Base-by-base conservation (phyloP, 139 green algal genomes). In the Medakamo hakoo region DNA sequence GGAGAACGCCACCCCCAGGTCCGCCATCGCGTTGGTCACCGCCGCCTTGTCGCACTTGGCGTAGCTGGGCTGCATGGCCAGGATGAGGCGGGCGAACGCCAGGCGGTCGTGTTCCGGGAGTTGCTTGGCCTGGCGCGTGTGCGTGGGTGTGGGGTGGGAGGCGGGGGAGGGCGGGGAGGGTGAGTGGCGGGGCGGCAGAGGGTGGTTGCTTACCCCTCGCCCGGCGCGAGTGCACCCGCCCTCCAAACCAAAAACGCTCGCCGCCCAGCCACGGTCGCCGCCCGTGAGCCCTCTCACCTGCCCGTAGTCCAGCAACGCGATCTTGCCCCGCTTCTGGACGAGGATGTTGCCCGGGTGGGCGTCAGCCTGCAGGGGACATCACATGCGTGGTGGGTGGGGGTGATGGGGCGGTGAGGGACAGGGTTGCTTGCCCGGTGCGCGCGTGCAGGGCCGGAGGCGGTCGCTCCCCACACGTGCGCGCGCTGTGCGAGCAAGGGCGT, bases 261-360 rank as follows among this genome's bases (percentile, higher is more conserved):
- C n/a, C n/a, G n/a, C n/a, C n/a, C n/a, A n/a, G n/a, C n/a, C n/a
- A n/a, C n/a, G n/a, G n/a, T n/a, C n/a, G n/a, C n/a, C n/a, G n/a
- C n/a, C n/a, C n/a, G n/a, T n/a, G n/a, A n/a, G n/a, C n/a, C n/a
- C n/a, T n/a, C n/a, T n/a, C n/a, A n/a, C n/a, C n/a, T n/a, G n/a
- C n/a, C 40, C 40, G 16, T 52, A 52, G 40, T 52, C 40, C 40
- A 52, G 40, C 40, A 52, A 16, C 9, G 40, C 40, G 40, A 52
- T 16, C 9, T 16, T 21, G 40, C 40, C 40, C 9, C 40, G 9
- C 40, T 16, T 9, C 9, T 16, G 40, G 26, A 94, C 83, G 57
- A 95, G 66, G 55, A 95, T 94, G 80, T 95, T 95, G 48, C 86
- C 86, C 23, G 69, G 75, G 72, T 79, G 75, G 71, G 73, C 59